Base-by-base conservation (phyloP, 169 alveolate species). In the Plasmodium reichenowi region DNA sequence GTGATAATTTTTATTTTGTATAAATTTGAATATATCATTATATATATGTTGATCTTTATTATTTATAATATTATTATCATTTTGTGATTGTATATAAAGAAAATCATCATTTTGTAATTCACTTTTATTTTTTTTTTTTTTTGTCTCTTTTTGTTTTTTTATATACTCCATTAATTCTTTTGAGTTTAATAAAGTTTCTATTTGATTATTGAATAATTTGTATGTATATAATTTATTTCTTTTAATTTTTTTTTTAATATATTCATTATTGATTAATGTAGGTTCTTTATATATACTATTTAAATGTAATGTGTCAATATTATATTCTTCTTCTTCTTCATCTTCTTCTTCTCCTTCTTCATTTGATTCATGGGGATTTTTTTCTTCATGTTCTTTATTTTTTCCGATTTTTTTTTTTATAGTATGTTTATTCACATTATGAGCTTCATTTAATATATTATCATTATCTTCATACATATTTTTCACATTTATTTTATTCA, bases 201-300 rank as follows among this genome's bases (percentile, higher is more conserved):
- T 78, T 78, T 78, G 75, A 47, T 78, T 78, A 20, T 78, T 78
- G 5, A 78, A 50, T 15, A 78, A 29, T 50, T 78, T 78, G 2
- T 78, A 78, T 43, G 89, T 78, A 59, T 78, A 78, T 38, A 78
- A 52, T 78, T 70, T 64, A 70, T 56, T 78, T 78, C 56, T 63
- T 64, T 78, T 78, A n/a, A 78, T 78, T 78, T 78, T 78, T 50
- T 78, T 78, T 78, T 66, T 78, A 3, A 78, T 78, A 66, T 78
- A 78, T 32, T 78, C 89, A 58, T 78, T 78, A 66, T 78, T 75
- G n/a, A 78, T 59, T 78, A 78, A 58, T 5, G 89, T 48, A 22
- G 32, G 64, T 8, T 78, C 89, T 45, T 48, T 78, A 43, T 66
- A 22, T 24, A 78, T 13, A 7, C 78, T 54, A 13, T 59, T 43